Evolutionary conservation across 2,329 filamentous ascomycete genomes (phyloP), one percentile per base, ranked within the genome.

Genomic region (Hortaea werneckii): DNA sequence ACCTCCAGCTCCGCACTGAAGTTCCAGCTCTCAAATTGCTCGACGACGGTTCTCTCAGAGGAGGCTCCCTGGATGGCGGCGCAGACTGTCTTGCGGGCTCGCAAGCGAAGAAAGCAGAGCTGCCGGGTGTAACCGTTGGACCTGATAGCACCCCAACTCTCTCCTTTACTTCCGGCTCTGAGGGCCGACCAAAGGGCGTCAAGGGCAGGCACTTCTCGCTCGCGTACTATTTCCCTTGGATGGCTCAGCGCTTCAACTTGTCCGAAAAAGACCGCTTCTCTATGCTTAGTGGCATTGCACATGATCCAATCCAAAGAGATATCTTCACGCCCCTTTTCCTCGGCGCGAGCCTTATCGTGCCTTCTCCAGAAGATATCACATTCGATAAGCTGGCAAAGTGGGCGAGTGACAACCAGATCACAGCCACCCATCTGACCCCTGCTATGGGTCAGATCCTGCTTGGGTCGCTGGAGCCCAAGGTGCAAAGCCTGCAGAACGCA

Each of bases 361-460:
- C 89, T 1, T 78, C 85, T 8, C 78, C 78, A 47, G 88, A 95
- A 51, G 81, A 88, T 55, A 96, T 96, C 49, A 78, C 83, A 44
- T 85, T 95, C 62, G 89, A 95, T 67, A 81, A 75, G 57, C 72
- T 95, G 10, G 83, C 83, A 4, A 87, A 94, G 60, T 98, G 92
- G 92, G 87, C 95, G 76, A 73, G 75, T 43, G 78, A 83, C 43
- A 78, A 85, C 59, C 69, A 76, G 45, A 79, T 85, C 2, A 94
- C 82, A 11, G 85, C 88, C 12, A 87, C 84, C 9, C 92, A 96
- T 66, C 69, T 96, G 35, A 98, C 92, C 1, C 92, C 92, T 7
- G 92, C 92, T 47, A 95, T 96, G 89, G 89, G 89, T 45, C 87
- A 95, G 57, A 92, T 96, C 50, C 71, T 96, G 2, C 82, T 90